Evolutionary conservation across 345 rosid genomes (phyloP).

Genomic region (Camelina neglecta): DNA sequence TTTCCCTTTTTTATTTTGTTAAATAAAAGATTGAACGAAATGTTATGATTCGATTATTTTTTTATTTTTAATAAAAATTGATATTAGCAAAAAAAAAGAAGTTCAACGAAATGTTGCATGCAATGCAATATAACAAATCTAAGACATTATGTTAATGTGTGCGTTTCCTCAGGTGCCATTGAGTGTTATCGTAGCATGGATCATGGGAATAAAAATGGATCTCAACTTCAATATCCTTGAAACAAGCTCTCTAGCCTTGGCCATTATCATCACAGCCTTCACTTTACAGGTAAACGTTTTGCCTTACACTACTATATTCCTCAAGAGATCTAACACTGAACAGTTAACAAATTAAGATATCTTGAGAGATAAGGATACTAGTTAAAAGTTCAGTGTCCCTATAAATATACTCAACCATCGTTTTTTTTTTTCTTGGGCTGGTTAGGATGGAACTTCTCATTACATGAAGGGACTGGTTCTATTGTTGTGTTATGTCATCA

Average conservation of each 20-base stretch:
- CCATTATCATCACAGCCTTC: conserved; percentile 72
- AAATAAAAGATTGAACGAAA: not conserved
- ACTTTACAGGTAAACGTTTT: conserved; percentile 65
- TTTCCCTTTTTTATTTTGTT: not conserved
- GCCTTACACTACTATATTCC: not conserved
- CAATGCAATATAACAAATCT: not conserved
- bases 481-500: conserved; percentile 68
- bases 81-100: too few species aligned
- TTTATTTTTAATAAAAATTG: too few species aligned
- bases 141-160: conserved; percentile 2
- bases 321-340: not conserved
- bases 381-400: too few species aligned
- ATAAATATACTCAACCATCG: not conserved
- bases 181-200: conserved; percentile 73
- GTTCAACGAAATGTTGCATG: not conserved
- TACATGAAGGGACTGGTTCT: conserved; percentile 85
- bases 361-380: too few species aligned
- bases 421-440: conserved; percentile 2
- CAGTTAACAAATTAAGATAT: not conserved
- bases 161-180: conserved; percentile 63
- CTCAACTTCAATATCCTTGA: conserved; percentile 81
- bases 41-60: not conserved
- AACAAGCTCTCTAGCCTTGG: conserved; percentile 75
- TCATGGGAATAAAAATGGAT: conserved; percentile 77
- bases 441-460: conserved; percentile 90